Evolutionary conservation across 1,139 yeast species (phyloP).

Genomic region (Blastobotrys illinoisensis): DNA sequence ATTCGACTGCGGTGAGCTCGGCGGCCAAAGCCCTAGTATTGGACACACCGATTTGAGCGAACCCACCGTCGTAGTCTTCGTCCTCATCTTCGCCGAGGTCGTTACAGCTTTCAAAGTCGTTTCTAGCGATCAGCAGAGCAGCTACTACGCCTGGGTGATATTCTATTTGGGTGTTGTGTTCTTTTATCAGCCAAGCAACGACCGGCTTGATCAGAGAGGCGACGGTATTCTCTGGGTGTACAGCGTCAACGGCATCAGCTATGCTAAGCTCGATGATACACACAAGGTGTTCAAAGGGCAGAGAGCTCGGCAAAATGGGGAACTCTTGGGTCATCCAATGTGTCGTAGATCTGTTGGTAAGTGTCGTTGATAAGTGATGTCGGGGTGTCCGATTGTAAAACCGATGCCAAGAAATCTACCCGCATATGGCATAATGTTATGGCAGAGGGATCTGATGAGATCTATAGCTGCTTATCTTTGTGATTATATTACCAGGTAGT

Average conservation of each 20-base stretch:
- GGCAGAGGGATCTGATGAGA: neutral
- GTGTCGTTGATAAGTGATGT: neutral
- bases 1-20: constrained; percentile 28
- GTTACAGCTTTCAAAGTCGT: constrained; percentile 20
- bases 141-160: constrained; percentile 29
- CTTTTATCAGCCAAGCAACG: constrained; percentile 14
- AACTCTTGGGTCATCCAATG: constrained; percentile 7
- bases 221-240: constrained; percentile 23
- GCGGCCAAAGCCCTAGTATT: constrained; percentile 30
- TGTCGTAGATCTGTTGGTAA: no score
- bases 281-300: constrained; percentile 17
- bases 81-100: constrained; percentile 20
- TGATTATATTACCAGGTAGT: no score
- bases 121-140: constrained; percentile 27
- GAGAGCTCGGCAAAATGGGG: constrained; percentile 13
- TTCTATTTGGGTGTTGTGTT: constrained; percentile 1
- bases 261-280: constrained; percentile 15
- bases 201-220: constrained; percentile 23
- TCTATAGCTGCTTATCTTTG: neutral
- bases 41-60: constrained; percentile 21
- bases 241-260: constrained; percentile 21
- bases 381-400: neutral
- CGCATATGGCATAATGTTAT: neutral
- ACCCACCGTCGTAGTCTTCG: constrained; percentile 21
- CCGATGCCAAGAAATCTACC: neutral